Base-by-base conservation (phyloP, 2,329 filamentous ascomycete genomes). In the Metarhizium guizhouense region DNA sequence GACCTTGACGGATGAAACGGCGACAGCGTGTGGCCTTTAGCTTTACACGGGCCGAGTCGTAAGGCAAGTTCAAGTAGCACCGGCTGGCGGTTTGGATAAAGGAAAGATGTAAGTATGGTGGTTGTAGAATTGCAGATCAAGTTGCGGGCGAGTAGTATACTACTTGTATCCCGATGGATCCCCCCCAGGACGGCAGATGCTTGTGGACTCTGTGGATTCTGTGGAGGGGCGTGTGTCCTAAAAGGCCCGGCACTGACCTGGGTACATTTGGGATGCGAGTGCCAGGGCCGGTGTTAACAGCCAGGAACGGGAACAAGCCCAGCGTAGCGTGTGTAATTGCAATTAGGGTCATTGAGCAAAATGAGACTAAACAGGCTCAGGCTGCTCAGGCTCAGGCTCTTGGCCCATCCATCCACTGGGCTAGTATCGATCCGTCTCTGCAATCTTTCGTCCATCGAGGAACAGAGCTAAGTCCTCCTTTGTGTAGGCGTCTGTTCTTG, bases 161-260 rank as follows among this genome's bases (percentile, higher is more conserved):
- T 76, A 75, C 74, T 76, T 76, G 65, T 68, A 68, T 66, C 74
- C 54, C 49, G 52, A 69, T 67, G 67, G 72, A 72, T 67, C 53
- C 56, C 45, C 63, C 65, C 62, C 64, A 63, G 62, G 62, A 74
- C 73, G 73, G 73, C 70, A 74, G 71, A 72, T 74, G 68, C 7
- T 63, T 74, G 55, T 56, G 55, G 55, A 56, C 54, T 47, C 55
- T 56, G 54, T 56, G 51, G 54, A 56, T 53, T 47, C 36, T 51
- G 47, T 54, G 71, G 74, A 75, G 74, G 73, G 75, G 72, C 68
- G 72, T 73, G 72, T 72, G 71, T 75, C 45, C 71, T 70, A 74
- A 72, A 72, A 70, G 64, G 68, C 68, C 73, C 75, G 75, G 77
- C 72, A 78, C 70, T 77, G 73, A 72, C 65, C 69, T 65, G 70